These are phyloP conservation scores for Oryza punctata DNA, from an alignment of 176 grass and related monocot genomes.

Conservation along the genomic window DNA sequence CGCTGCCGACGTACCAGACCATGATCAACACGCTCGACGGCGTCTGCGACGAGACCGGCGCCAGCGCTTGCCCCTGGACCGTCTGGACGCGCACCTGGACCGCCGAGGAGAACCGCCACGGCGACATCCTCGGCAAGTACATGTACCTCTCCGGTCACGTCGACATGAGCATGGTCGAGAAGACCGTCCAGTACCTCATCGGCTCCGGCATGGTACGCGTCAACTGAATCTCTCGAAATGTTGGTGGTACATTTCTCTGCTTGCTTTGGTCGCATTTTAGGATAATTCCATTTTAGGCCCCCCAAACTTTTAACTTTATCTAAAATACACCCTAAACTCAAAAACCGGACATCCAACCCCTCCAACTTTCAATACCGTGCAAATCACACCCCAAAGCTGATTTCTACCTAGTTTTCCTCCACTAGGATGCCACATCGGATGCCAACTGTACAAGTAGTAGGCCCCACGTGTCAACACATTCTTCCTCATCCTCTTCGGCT, in stretches of 20 bases:
- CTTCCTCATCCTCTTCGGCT: too few relatives aligned
- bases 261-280: too few relatives aligned
- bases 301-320: too few relatives aligned
- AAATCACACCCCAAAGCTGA: too few relatives aligned
- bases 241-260: neutral
- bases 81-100: constrained; percentile 92
- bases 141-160: constrained; percentile 90
- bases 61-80: constrained; percentile 82
- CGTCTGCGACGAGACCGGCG: constrained; percentile 90
- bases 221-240: neutral
- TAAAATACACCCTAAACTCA: too few relatives aligned
- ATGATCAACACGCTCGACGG: constrained; percentile 98
- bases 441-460: too few relatives aligned
- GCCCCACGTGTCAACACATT: too few relatives aligned
- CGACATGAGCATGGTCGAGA: constrained; percentile 90
- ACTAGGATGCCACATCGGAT: too few relatives aligned
- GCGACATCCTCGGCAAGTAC: constrained; percentile 85
- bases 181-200: constrained; percentile 92
- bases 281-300: too few relatives aligned
- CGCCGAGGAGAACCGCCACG: constrained; percentile 91
- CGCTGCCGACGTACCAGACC: constrained; percentile 93
- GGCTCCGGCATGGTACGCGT: constrained; percentile 81
- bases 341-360: too few relatives aligned
- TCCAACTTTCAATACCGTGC: too few relatives aligned
- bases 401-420: too few relatives aligned